Conservation (phyloP, 2,329 filamentous ascomycete genomes). For the Canariomyces notabilis region DNA sequence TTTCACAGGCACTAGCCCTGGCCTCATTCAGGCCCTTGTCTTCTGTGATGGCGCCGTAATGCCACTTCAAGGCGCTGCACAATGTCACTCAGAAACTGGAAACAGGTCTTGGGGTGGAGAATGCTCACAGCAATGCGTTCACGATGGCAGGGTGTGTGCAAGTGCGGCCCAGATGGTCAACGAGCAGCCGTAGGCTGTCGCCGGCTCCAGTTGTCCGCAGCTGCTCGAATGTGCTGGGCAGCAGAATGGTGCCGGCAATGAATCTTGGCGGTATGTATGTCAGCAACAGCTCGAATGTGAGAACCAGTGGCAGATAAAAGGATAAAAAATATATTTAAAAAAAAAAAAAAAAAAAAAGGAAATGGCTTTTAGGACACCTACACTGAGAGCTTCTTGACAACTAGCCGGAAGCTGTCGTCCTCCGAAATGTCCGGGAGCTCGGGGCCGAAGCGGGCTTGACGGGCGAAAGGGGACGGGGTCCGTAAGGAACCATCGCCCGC, state of each 20-base stretch:
- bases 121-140: conserved; percentile 64
- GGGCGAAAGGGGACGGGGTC: conserved; percentile 33
- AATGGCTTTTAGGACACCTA: conserved; percentile 35
- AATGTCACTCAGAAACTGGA: neutral
- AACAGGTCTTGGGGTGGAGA: neutral
- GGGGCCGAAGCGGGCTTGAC: conserved; percentile 20
- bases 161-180: conserved; percentile 57
- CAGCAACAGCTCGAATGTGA: too few relatives aligned
- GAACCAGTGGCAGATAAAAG: too few relatives aligned
- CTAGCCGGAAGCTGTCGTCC: conserved; percentile 56
- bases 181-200: conserved; percentile 51
- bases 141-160: conserved; percentile 67
- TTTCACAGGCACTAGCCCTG: conserved; percentile 70
- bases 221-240: conserved; percentile 69
- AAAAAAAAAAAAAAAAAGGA: too few relatives aligned
- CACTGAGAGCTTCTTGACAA: conserved; percentile 64
- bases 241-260: conserved; percentile 53
- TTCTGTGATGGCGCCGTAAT: conserved; percentile 61
- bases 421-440: conserved; percentile 53
- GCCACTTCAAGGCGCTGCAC: conserved; percentile 66
- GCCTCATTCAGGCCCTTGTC: conserved; percentile 62
- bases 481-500: conserved; percentile 27
- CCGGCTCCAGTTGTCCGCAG: conserved; percentile 62
- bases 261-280: conserved; percentile 47
- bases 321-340: too few relatives aligned